These are phyloP conservation scores for Moesziomyces antarcticus DNA, from an alignment of 1,284 basidiomycete species.

Conservation along the genomic window DNA sequence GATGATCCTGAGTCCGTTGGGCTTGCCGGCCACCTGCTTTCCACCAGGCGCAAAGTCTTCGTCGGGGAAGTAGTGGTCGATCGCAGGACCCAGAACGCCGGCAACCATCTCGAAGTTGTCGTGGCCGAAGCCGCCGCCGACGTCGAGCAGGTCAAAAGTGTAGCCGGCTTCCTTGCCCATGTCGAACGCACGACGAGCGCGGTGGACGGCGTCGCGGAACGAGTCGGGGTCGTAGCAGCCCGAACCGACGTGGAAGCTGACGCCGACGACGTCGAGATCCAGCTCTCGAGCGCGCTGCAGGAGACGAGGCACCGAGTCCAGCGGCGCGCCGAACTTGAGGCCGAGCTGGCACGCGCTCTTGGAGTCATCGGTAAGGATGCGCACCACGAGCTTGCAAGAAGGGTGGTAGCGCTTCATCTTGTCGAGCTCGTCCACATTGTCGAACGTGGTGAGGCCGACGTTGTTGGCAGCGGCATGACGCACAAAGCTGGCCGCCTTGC, in stretches of 20 bases:
- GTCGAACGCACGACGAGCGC: slow-evolving; percentile 85
- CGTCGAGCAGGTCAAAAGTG: slow-evolving; percentile 84
- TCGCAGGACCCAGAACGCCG: slow-evolving; percentile 76
- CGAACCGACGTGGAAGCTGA: slow-evolving; percentile 97
- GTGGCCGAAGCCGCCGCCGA: slow-evolving; percentile 96
- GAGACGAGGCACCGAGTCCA: slow-evolving; percentile 82
- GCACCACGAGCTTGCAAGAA: slow-evolving; percentile 85
- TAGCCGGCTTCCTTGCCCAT: slow-evolving; percentile 87
- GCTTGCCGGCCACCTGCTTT: slow-evolving; percentile 55
- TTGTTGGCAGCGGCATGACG: slow-evolving; percentile 81
- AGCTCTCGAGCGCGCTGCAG: slow-evolving; percentile 83
- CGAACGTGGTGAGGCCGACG: slow-evolving; percentile 96
- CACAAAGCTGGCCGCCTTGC: slow-evolving; percentile 94
- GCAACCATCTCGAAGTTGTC: slow-evolving; percentile 86
- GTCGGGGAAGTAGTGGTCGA: slow-evolving; percentile 87
- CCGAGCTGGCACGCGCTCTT: slow-evolving; percentile 93
- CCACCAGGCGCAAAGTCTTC: slow-evolving; percentile 64
- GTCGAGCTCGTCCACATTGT: slow-evolving; percentile 96
- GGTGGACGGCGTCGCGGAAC: slow-evolving; percentile 88
- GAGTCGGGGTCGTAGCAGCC: slow-evolving; percentile 93
- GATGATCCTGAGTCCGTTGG: slow-evolving; percentile 82
- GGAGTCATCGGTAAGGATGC: slow-evolving; percentile 96
- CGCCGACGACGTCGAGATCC: slow-evolving; percentile 86
- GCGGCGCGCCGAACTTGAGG: slow-evolving; percentile 95
- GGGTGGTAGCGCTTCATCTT: slow-evolving; percentile 90